phyloP scores from a whole-genome alignment of 805 yeast genomes.

The Sugiyamaella chiloensis region DNA sequence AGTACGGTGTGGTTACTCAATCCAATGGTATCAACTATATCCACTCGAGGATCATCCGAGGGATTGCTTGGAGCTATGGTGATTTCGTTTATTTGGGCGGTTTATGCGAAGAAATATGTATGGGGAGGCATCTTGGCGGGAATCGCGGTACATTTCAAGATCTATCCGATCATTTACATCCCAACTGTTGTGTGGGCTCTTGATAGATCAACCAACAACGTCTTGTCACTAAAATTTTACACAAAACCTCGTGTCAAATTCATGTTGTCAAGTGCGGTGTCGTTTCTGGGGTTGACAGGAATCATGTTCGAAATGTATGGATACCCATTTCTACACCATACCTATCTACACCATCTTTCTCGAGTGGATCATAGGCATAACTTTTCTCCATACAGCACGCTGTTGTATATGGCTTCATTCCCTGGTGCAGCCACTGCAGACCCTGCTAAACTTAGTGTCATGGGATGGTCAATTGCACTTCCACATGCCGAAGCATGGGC shows the following conservation, averaged over 20 bases:
- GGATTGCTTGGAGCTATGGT: constrained; percentile 79
- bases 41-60: constrained; percentile 92
- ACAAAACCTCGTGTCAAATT: constrained; percentile 45
- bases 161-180: constrained; percentile 85
- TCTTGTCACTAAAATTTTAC: constrained; percentile 28
- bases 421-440: constrained; percentile 22
- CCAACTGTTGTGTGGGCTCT: constrained; percentile 62
- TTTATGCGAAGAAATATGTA: constrained; percentile 43
- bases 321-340: constrained; percentile 65
- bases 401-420: constrained; percentile 44
- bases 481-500: constrained; percentile 55
- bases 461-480: constrained; percentile 72
- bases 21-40: constrained; percentile 92
- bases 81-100: constrained; percentile 47
- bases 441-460: constrained; percentile 25
- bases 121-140: constrained; percentile 56
- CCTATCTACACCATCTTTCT: constrained; percentile 78
- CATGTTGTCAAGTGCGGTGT: constrained; percentile 37
- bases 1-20: constrained; percentile 80
- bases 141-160: constrained; percentile 79
- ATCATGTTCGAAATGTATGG: constrained; percentile 73
- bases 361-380: constrained; percentile 94
- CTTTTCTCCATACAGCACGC: constrained; percentile 80
- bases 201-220: constrained; percentile 20
- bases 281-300: constrained; percentile 49